Evolutionary conservation across 768 basidiomycete genomes (phyloP).

Genomic region (Boletus huronensis): DNA sequence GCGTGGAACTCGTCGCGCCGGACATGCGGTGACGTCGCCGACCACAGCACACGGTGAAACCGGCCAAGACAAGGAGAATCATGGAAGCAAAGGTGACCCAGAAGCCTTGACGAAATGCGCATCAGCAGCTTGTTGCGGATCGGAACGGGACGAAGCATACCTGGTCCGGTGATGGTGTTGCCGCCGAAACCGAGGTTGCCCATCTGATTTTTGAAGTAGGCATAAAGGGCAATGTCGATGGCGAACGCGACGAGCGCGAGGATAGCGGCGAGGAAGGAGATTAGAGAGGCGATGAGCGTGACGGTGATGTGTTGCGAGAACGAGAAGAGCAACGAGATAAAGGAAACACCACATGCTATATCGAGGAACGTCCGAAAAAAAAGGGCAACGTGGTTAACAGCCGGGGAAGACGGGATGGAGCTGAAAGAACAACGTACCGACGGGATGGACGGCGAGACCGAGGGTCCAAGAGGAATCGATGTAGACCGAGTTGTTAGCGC

Average conservation of each 20-base stretch:
- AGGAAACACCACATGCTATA: slow-evolving; percentile 49
- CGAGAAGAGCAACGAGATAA: slow-evolving; percentile 61
- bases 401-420: not conserved
- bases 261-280: slow-evolving; percentile 64
- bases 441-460: slow-evolving; percentile 71
- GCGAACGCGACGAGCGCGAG: slow-evolving; percentile 71
- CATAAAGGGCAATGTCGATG: slow-evolving; percentile 73
- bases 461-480: slow-evolving; percentile 64
- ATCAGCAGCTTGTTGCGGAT: not conserved
- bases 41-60: slow-evolving; percentile 69
- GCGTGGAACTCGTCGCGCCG: slow-evolving; percentile 29
- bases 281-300: slow-evolving; percentile 42
- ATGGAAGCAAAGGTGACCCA: slow-evolving; percentile 72
- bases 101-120: slow-evolving; percentile 46
- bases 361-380: not conserved
- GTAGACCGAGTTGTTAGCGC: slow-evolving; percentile 27
- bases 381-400: slow-evolving; percentile 2
- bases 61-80: slow-evolving; percentile 60
- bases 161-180: slow-evolving; percentile 58
- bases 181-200: slow-evolving; percentile 41
- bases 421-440: slow-evolving; percentile 46
- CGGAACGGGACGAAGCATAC: slow-evolving; percentile 37
- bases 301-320: slow-evolving; percentile 53
- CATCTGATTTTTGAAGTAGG: slow-evolving; percentile 56
- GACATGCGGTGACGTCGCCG: slow-evolving; percentile 54